Conservation (phyloP, 2,329 filamentous ascomycete species). For the Alternaria viburni region DNA sequence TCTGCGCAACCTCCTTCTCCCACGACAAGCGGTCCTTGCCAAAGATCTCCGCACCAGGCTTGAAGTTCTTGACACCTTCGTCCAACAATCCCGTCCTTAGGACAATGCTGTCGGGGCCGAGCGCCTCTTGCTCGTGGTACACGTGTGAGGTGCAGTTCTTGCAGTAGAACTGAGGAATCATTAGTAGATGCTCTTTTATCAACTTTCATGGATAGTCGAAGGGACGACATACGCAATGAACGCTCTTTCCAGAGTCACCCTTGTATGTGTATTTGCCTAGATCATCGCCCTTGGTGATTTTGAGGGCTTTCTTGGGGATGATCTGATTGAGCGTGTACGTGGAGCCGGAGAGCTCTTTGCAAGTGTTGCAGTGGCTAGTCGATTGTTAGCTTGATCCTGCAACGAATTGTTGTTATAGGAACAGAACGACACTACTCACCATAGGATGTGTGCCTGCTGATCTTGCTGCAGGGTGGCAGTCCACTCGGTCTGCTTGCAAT, state of each 20-base stretch:
- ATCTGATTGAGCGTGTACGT: constrained; percentile 63
- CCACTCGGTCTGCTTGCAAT: constrained; percentile 62
- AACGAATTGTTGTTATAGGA: background rate
- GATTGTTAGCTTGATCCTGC: background rate
- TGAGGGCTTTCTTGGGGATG: constrained; percentile 57
- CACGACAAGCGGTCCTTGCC: constrained; percentile 59
- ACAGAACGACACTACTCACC: constrained; percentile 41
- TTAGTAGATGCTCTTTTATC: background rate
- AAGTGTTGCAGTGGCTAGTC: constrained; percentile 62
- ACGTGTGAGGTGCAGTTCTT: constrained; percentile 62
- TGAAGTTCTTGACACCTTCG: constrained; percentile 55
- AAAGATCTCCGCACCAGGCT: constrained; percentile 61
- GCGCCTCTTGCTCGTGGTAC: constrained; percentile 62
- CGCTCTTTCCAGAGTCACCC: constrained; percentile 61
- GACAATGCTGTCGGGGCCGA: constrained; percentile 59
- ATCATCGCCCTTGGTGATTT: constrained; percentile 58
- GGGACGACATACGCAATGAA: constrained; percentile 52
- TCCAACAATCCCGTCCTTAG: constrained; percentile 58
- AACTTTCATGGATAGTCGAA: rapidly evolving
- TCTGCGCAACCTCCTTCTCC: constrained; percentile 60
- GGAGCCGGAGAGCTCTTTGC: constrained; percentile 60
- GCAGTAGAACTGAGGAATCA: constrained; percentile 55
- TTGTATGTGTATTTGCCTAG: constrained; percentile 62
- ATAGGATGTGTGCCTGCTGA: constrained; percentile 54
- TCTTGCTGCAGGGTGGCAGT: constrained; percentile 56